These are phyloP conservation scores for Cyclotella choctawhatcheeana DNA, from an alignment of 108 stramenopile genomes.

Conservation along the genomic window DNA sequence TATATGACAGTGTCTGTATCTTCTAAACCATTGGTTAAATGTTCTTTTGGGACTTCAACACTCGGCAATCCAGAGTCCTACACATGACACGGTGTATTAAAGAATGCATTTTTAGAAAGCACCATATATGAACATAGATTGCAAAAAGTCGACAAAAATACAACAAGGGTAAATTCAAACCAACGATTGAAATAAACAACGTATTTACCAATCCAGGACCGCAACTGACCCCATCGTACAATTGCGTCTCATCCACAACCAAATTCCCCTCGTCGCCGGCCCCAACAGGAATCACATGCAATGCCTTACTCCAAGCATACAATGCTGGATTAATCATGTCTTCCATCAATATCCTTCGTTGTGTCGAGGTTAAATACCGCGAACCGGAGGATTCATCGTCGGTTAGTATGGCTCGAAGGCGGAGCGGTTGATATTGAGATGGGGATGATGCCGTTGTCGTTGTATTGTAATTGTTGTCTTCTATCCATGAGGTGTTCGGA, in stretches of 20 bases:
- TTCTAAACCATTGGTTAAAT: constrained; percentile 61
- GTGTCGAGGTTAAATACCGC: constrained; percentile 44
- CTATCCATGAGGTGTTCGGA: not conserved
- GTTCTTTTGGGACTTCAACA: constrained; percentile 63
- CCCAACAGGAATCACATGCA: constrained; percentile 75
- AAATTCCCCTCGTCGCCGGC: constrained; percentile 35
- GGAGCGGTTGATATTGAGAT: constrained; percentile 74
- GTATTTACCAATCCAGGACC: constrained; percentile 74
- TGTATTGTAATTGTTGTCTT: not conserved
- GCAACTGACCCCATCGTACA: constrained; percentile 71
- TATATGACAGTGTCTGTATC: constrained; percentile 83
- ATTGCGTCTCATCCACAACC: constrained; percentile 69
- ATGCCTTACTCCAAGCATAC: constrained; percentile 78
- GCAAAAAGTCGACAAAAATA: not conserved
- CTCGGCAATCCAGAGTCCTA: constrained; percentile 68
- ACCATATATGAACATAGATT: constrained; percentile 1
- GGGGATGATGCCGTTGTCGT: not conserved
- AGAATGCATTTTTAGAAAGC: not conserved
- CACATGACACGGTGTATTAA: not conserved
- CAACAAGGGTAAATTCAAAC: not conserved
- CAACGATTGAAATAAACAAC: too few relatives aligned
- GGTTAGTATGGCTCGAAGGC: constrained; percentile 71
- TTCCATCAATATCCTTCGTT: constrained; percentile 64
- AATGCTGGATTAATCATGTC: constrained; percentile 79
- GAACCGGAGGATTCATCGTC: constrained; percentile 61